Percentiles rank a stretch among this genome's conserved stretches.
Evolutionary conservation across 495 filamentous ascomycete species (phyloP).

Genomic region (Viridothelium virens): DNA sequence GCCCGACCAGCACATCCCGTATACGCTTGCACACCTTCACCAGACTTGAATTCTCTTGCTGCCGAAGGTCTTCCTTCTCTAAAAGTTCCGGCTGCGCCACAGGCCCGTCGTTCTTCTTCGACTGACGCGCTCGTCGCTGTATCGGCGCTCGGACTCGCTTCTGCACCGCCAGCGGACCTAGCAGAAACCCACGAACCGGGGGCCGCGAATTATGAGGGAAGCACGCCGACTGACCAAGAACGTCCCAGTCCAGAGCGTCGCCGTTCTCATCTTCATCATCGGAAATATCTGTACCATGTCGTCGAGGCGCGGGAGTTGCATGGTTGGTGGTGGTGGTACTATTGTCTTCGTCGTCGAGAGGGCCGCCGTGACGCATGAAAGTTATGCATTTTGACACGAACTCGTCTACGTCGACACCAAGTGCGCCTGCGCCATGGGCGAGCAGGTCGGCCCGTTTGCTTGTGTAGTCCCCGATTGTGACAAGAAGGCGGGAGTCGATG

Average conservation of each 20-base stretch:
- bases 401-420: constrained; percentile 82
- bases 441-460: constrained; percentile 64
- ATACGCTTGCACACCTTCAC: constrained; percentile 62
- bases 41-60: constrained; percentile 64
- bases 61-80: constrained; percentile 58
- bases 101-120: constrained; percentile 41
- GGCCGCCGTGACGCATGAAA: constrained; percentile 65
- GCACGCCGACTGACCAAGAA: constrained; percentile 68
- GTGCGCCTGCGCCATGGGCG: constrained; percentile 57
- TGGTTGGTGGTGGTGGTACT: constrained; percentile 9
- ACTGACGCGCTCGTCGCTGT: constrained; percentile 57
- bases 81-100: constrained; percentile 66
- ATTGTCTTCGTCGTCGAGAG: constrained; percentile 15
- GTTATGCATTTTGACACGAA: constrained; percentile 86
- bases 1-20: constrained; percentile 42
- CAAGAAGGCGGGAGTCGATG: constrained; percentile 77
- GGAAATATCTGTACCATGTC: constrained; percentile 35
- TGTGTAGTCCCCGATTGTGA: constrained; percentile 66
- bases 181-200: constrained; percentile 70
- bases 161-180: constrained; percentile 83
- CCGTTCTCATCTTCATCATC: constrained; percentile 58
- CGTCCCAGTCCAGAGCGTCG: constrained; percentile 81
- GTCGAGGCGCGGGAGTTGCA: constrained; percentile 7
- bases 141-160: constrained; percentile 64
- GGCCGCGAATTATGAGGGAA: constrained; percentile 66